Percentiles rank a stretch among this genome's conserved stretches.
These are phyloP conservation scores for Tephrocybe sp. DNA, from an alignment of 768 basidiomycete species.

Conservation along the genomic window DNA sequence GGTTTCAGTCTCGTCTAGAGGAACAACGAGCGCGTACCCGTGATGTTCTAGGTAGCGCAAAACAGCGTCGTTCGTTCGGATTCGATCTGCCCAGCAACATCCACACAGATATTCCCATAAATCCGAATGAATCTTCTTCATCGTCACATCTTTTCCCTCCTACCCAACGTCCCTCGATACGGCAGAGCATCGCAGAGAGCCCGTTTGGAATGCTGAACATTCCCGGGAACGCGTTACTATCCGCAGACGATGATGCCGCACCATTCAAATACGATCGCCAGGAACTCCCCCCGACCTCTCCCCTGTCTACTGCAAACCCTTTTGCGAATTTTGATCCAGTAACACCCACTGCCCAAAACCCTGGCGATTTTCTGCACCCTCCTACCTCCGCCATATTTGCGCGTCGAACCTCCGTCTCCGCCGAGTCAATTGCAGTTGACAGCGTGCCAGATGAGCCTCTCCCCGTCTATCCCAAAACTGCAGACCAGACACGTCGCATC, in stretches of 20 bases:
- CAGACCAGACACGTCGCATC: slow-evolving; percentile 85
- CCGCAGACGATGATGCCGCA: slow-evolving; percentile 50
- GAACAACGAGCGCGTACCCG: slow-evolving; percentile 78
- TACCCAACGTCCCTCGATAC: slow-evolving; percentile 50
- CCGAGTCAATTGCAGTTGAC: slow-evolving; percentile 91
- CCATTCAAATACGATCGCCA: slow-evolving; percentile 58
- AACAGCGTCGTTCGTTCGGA: slow-evolving; percentile 46
- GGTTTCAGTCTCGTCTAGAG: slow-evolving; percentile 88
- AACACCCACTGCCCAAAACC: slow-evolving; percentile 45
- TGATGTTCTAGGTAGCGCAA: slow-evolving; percentile 56
- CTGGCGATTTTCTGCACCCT: slow-evolving; percentile 68
- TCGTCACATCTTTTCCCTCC: slow-evolving; percentile 56
- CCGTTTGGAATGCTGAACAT: slow-evolving; percentile 81
- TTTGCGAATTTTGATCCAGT: slow-evolving; percentile 51
- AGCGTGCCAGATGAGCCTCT: slow-evolving; percentile 61
- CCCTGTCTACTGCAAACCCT: slow-evolving; percentile 47
- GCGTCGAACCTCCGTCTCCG: slow-evolving; percentile 91
- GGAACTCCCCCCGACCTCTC: slow-evolving; percentile 61
- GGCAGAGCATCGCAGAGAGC: slow-evolving; percentile 54
- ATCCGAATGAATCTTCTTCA: slow-evolving; percentile 28
- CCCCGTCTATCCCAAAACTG: slow-evolving; percentile 75
- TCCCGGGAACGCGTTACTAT: slow-evolving; percentile 74
- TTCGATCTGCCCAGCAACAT: slow-evolving; percentile 55
- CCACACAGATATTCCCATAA: slow-evolving; percentile 51
- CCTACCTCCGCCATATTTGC: slow-evolving; percentile 80